Evolutionary conservation across 306 rosid genomes (phyloP).

Genomic region (Prunus campanulata): DNA sequence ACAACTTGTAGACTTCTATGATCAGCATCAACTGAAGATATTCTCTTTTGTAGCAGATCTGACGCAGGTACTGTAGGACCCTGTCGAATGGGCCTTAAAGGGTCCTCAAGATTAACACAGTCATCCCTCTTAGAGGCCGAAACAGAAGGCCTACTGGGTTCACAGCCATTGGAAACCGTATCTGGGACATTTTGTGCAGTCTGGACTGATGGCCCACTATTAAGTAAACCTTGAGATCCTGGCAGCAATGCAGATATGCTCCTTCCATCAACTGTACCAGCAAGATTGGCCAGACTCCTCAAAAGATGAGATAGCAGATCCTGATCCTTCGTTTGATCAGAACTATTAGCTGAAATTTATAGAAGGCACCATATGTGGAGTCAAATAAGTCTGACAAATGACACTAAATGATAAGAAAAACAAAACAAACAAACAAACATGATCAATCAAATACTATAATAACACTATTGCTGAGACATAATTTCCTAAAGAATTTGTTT

Average conservation of each 20-base stretch:
- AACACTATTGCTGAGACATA: not conserved
- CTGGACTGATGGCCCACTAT: slow-evolving; percentile 39
- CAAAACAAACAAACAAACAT: not conserved
- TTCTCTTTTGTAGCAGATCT: slow-evolving; percentile 31
- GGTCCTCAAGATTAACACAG: slow-evolving; percentile 22
- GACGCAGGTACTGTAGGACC: slow-evolving; percentile 26
- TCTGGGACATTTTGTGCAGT: slow-evolving; percentile 36
- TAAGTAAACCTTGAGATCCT: slow-evolving; percentile 50
- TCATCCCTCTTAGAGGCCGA: slow-evolving; percentile 36
- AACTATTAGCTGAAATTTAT: slow-evolving; percentile 59
- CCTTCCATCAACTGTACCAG: slow-evolving; percentile 51
- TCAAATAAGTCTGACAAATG: slow-evolving; percentile 29
- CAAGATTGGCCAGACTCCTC: slow-evolving; percentile 53
- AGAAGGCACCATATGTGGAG: slow-evolving; percentile 31
- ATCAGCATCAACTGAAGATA: slow-evolving; percentile 31
- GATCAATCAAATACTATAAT: not conserved
- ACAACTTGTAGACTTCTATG: slow-evolving; percentile 29
- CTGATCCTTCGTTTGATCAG: slow-evolving; percentile 51
- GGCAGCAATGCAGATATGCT: slow-evolving; percentile 52
- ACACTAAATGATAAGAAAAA: not conserved
- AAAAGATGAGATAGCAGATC: slow-evolving; percentile 63
- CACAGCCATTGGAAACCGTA: slow-evolving; percentile 37
- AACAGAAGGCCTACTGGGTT: slow-evolving; percentile 32
- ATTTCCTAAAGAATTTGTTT: not conserved
- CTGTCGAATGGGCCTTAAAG: slow-evolving; percentile 29